These are phyloP conservation scores for Trifolium subterraneum DNA, from an alignment of 306 rosid genomes.

Conservation along the genomic window DNA sequence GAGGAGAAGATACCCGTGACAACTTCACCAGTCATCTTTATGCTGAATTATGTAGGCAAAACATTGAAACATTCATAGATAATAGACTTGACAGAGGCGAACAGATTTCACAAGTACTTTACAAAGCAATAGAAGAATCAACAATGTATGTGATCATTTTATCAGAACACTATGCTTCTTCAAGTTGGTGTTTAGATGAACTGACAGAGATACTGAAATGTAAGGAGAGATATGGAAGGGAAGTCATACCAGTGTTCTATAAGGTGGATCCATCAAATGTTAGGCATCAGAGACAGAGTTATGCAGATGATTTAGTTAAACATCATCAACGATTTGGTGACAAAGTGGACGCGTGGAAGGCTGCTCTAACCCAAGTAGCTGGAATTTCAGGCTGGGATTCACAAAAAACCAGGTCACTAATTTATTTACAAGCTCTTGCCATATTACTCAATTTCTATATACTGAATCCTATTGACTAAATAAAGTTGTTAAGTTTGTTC, in stretches of 20 bases:
- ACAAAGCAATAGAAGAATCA: too few species aligned
- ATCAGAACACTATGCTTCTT: conserved; percentile 11
- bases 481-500: too few species aligned
- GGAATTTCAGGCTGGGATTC: neutral
- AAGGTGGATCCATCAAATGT: neutral
- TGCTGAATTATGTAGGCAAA: too few species aligned
- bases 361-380: neutral
- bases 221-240: neutral
- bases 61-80: too few species aligned
- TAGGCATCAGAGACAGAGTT: neutral
- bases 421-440: neutral
- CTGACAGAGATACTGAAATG: neutral
- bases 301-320: neutral
- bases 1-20: too few species aligned
- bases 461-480: too few species aligned
- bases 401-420: neutral
- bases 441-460: neutral
- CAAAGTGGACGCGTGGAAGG: neutral
- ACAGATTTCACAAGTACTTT: too few species aligned
- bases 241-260: neutral
- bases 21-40: too few species aligned
- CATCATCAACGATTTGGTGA: neutral
- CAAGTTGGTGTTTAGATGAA: neutral
- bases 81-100: too few species aligned
- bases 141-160: too few species aligned